A percentile compares a stretch with the other conserved stretches of the same genome.
Conservation (phyloP, 164 flowering plant species). For the Houttuynia cordata region DNA sequence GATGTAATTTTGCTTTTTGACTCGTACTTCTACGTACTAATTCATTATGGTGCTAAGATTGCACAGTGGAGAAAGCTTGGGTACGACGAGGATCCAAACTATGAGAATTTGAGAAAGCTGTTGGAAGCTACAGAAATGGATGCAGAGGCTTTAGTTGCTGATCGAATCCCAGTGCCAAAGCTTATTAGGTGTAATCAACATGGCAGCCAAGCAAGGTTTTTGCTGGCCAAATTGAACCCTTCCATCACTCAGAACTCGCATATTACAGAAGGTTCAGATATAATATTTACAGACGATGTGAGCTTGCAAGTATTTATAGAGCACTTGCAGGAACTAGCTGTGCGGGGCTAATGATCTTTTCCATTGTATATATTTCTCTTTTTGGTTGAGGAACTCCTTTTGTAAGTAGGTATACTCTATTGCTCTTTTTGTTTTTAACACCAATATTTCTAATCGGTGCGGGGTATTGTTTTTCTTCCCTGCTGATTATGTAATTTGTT, state of each 20-base stretch:
- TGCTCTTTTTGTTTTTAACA: too few species aligned
- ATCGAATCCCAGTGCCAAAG: conserved; percentile 72
- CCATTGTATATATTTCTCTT: not conserved
- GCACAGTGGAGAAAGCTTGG: conserved; percentile 85
- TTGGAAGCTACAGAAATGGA: conserved; percentile 74
- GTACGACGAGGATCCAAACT: conserved; percentile 57
- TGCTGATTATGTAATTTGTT: not conserved
- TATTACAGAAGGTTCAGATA: conserved; percentile 40
- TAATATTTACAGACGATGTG: conserved; percentile 81
- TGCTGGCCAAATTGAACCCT: conserved; percentile 90
- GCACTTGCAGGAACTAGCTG: conserved; percentile 78
- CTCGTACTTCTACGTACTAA: conserved; percentile 75
- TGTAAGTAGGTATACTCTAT: not conserved
- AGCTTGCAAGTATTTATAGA: conserved; percentile 77
- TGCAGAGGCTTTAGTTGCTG: conserved; percentile 60
- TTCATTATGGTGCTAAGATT: conserved; percentile 79
- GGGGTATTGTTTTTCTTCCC: not conserved
- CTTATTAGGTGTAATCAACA: conserved; percentile 79
- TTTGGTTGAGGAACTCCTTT: not conserved
- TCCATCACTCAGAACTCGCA: conserved; percentile 66
- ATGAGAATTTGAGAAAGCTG: conserved; percentile 67
- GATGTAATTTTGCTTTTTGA: conserved; percentile 81
- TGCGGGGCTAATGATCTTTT: conserved; percentile 36
- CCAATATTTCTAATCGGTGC: not conserved
- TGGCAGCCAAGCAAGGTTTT: conserved; percentile 84